Evolutionary conservation across 805 yeast species (phyloP).

Genomic region (baker's yeast (Saccharomyces cerevisiae)): DNA sequence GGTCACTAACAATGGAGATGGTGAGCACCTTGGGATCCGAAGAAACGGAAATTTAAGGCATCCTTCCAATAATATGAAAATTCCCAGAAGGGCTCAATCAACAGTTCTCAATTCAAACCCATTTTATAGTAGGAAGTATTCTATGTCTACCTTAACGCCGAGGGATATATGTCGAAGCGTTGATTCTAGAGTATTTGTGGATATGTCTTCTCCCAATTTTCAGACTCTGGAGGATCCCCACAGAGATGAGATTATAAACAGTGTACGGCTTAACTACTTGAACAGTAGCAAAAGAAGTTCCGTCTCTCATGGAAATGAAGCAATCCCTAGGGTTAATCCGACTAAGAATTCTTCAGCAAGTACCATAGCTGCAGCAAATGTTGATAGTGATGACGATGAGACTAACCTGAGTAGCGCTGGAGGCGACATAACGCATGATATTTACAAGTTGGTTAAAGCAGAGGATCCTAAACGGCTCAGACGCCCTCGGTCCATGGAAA

Average conservation of each 20-base stretch:
- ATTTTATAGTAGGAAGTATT: slow-evolving; percentile 5
- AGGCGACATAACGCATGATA: slow-evolving; percentile 34
- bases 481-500: slow-evolving; percentile 17
- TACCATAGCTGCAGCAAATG: not conserved
- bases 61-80: not conserved
- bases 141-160: slow-evolving; percentile 7
- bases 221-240: slow-evolving; percentile 17
- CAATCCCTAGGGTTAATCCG: not conserved
- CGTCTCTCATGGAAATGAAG: not conserved
- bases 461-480: slow-evolving; percentile 6
- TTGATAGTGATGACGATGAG: not conserved
- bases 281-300: slow-evolving; percentile 5
- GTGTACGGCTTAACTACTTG: slow-evolving; percentile 26
- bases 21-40: not conserved
- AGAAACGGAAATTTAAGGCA: not conserved
- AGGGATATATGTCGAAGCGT: slow-evolving; percentile 5
- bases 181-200: slow-evolving; percentile 23
- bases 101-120: slow-evolving; percentile 9
- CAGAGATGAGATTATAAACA: slow-evolving; percentile 26
- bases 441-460: slow-evolving; percentile 19
- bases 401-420: slow-evolving; percentile 19
- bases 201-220: slow-evolving; percentile 28
- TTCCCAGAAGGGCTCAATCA: slow-evolving; percentile 1
- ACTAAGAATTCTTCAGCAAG: not conserved
- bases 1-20: not conserved